Evolutionary conservation across 1,139 yeast genomes (phyloP), one percentile per base, ranked within the genome.

Genomic region (Candida labiduridarum): DNA sequence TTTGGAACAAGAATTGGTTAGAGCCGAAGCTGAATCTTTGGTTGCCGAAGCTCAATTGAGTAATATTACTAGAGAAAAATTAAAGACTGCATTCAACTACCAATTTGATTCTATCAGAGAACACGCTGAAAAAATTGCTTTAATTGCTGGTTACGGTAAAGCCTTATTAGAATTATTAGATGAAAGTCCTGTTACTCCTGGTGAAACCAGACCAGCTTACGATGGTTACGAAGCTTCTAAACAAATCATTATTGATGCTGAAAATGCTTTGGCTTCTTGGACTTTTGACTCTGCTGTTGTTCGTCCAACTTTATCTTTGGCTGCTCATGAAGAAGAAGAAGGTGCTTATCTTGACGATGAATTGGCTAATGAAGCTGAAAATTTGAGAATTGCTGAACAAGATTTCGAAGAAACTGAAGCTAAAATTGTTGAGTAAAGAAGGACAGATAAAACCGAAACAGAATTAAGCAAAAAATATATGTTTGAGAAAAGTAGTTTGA

Each of bases 11-110:
- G 98, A 94, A 78, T 83, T 94, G 70, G 98, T 94, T 58, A 88
- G 99, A 75, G 97, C 98, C 48, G 99, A 94, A 79, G 98, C 98
- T 60, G 98, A 94, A 78, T 90, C 97, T 48, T 84, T 94, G 64
- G 99, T 94, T 63, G 99, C 99, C 54, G 99, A 94, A 79, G 98
- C 98, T 50, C 99, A 94, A 80, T 84, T 94, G 69, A 89, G 97
- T 56, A 94, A 94, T 80, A 94, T 94, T 74, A 94, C 98, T 61
- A 88, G 99, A 74, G 97, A 94, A 75, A 91, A 92, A 81, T 83
- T 94, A 72, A 92, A 95, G 84, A 95, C 96, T 61, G 96, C 98
- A 48, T 94, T 87, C 84, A 87, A 89, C 79, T 92, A 92, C 78
- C 97, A 91, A 76, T 94, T 94, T 68, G 99, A 94, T 69, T 90